These are phyloP conservation scores for Neurospora sp. DNA, from an alignment of 495 filamentous ascomycete genomes.

Conservation along the genomic window DNA sequence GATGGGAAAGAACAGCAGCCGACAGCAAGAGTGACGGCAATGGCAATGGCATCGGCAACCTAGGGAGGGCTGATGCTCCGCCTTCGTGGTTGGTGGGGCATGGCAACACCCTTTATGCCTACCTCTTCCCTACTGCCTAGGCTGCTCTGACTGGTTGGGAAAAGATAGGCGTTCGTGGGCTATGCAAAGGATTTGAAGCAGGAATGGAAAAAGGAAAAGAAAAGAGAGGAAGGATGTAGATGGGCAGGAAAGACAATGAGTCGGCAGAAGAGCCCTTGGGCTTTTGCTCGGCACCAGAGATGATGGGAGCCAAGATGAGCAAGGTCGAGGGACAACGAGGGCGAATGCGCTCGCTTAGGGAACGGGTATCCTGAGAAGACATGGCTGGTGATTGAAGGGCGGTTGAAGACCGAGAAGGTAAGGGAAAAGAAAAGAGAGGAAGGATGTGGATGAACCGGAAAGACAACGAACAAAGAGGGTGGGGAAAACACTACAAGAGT, in stretches of 20 bases:
- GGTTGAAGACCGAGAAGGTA: background rate
- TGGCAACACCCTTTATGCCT: fast-evolving
- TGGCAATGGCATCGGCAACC: background rate
- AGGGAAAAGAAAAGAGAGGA: no score
- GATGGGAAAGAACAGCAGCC: background rate
- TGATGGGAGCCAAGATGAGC: conserved; percentile 34
- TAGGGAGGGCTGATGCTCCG: background rate
- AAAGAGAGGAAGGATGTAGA: no score
- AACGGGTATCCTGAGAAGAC: background rate
- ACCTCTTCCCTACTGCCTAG: background rate
- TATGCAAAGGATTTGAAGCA: background rate
- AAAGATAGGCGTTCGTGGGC: fast-evolving
- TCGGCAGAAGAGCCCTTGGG: background rate
- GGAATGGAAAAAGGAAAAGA: background rate
- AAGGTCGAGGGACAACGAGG: conserved; percentile 28
- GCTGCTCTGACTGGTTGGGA: background rate
- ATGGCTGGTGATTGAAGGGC: background rate
- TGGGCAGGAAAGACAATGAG: no score
- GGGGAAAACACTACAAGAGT: background rate
- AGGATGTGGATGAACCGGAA: background rate
- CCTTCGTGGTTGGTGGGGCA: background rate
- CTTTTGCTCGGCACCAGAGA: conserved; percentile 18
- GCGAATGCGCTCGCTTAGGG: background rate
- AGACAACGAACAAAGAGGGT: background rate
- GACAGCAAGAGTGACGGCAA: background rate